Conservation (phyloP, 805 yeast species). For the Huiozyma sinensis region DNA sequence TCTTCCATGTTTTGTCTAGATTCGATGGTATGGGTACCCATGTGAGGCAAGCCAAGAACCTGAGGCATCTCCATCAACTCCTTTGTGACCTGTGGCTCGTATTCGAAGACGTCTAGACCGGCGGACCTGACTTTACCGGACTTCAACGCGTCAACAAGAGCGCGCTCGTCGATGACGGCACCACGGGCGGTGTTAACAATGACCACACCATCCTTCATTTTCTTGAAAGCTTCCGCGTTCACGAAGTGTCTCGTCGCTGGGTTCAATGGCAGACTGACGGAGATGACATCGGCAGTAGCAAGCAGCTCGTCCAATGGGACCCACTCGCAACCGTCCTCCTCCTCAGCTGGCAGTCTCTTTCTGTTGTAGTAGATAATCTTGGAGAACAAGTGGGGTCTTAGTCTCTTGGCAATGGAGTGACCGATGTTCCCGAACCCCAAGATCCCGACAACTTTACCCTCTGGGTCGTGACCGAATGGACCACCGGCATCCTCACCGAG, state of each 20-base stretch:
- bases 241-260: slow-evolving; percentile 58
- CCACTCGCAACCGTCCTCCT: slow-evolving; percentile 62
- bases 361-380: slow-evolving; percentile 69
- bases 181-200: slow-evolving; percentile 83
- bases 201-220: slow-evolving; percentile 72
- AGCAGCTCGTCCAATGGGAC: slow-evolving; percentile 62
- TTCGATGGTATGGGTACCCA: slow-evolving; percentile 75
- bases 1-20: slow-evolving; percentile 75
- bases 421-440: slow-evolving; percentile 90
- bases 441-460: slow-evolving; percentile 66
- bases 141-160: slow-evolving; percentile 45
- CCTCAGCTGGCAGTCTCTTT: slow-evolving; percentile 41
- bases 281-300: slow-evolving; percentile 52
- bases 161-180: slow-evolving; percentile 60
- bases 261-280: slow-evolving; percentile 72
- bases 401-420: slow-evolving; percentile 60
- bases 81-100: slow-evolving; percentile 59
- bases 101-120: slow-evolving; percentile 69
- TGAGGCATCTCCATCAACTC: slow-evolving; percentile 54
- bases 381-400: slow-evolving; percentile 66
- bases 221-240: slow-evolving; percentile 44
- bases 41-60: slow-evolving; percentile 74
- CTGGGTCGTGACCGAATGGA: slow-evolving; percentile 64
- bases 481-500: slow-evolving; percentile 48
- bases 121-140: slow-evolving; percentile 55